These are phyloP conservation scores for Sporothrix schenckii DNA, from an alignment of 2,329 filamentous ascomycete genomes.

Conservation along the genomic window DNA sequence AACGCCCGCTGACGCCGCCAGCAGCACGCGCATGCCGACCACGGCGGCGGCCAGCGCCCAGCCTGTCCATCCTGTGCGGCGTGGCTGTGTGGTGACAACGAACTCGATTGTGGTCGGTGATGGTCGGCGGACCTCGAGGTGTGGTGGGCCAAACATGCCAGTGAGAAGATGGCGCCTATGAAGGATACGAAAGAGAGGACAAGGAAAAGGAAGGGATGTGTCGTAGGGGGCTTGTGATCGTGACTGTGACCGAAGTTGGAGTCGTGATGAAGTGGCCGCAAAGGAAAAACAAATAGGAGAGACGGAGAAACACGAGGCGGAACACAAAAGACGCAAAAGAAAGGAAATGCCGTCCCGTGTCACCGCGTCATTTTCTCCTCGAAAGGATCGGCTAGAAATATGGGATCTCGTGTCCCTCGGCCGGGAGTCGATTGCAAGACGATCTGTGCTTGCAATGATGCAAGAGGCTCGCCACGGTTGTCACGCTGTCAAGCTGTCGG, in stretches of 20 bases:
- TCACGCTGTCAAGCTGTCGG: not conserved
- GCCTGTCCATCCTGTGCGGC: conserved; percentile 34
- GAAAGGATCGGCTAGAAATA: not conserved
- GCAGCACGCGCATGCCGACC: conserved; percentile 48
- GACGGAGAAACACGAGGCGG: not conserved
- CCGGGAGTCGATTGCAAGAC: not conserved
- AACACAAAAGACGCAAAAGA: not conserved
- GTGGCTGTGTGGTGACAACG: conserved; percentile 80
- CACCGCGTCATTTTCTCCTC: conserved; percentile 24
- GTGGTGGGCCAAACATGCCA: conserved; percentile 63
- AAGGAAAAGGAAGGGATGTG: not conserved
- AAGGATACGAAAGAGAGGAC: not conserved
- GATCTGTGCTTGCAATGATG: conserved; percentile 1
- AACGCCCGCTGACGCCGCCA: conserved; percentile 51
- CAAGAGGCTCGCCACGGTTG: not conserved
- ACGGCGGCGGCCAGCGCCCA: conserved; percentile 50
- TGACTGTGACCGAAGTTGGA: not conserved
- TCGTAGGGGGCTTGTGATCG: not conserved
- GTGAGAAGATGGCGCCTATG: not conserved
- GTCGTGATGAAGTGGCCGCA: not conserved
- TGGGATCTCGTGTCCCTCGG: not conserved
- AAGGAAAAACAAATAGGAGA: not conserved
- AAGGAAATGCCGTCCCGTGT: conserved; percentile 19
- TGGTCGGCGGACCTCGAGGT: conserved; percentile 66
- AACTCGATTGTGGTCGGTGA: conserved; percentile 91